These are phyloP conservation scores for Chlorociboria aeruginascens DNA, from an alignment of 495 filamentous ascomycete genomes.

Conservation along the genomic window DNA sequence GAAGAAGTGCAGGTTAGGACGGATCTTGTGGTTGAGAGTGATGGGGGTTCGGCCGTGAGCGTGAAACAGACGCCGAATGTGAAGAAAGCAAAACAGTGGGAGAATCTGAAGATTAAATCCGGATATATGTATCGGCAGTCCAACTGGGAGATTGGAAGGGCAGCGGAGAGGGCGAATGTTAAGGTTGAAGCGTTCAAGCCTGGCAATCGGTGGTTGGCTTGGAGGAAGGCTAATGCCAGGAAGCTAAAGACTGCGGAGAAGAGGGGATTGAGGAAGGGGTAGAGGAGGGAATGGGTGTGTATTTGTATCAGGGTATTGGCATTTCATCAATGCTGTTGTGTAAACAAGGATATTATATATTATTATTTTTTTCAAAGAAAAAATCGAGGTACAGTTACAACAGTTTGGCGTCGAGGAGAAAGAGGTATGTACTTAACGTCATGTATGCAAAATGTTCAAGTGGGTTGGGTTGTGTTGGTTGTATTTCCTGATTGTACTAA, in stretches of 20 bases:
- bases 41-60: slow-evolving; percentile 26
- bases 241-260: slow-evolving; percentile 41
- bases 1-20: slow-evolving; percentile 14
- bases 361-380: too few species aligned
- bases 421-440: too few species aligned
- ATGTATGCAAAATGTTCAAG: too few species aligned
- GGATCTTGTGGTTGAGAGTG: slow-evolving; percentile 25
- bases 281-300: background rate
- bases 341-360: too few species aligned
- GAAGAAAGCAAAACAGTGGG: slow-evolving; percentile 20
- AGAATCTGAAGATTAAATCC: slow-evolving; percentile 33
- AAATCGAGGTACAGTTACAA: too few species aligned
- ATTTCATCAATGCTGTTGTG: too few species aligned
- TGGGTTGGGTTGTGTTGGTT: too few species aligned
- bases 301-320: too few species aligned
- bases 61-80: slow-evolving; percentile 24
- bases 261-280: slow-evolving; percentile 34
- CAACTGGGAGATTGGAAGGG: slow-evolving; percentile 75
- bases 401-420: too few species aligned
- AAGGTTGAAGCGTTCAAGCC: slow-evolving; percentile 38
- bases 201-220: slow-evolving; percentile 48
- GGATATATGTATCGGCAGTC: slow-evolving; percentile 74
- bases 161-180: slow-evolving; percentile 46
- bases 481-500: too few species aligned
- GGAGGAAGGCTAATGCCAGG: slow-evolving; percentile 45